Conservation (phyloP, 192 early-diverging fungal genomes). For the Podila clonocystis region DNA sequence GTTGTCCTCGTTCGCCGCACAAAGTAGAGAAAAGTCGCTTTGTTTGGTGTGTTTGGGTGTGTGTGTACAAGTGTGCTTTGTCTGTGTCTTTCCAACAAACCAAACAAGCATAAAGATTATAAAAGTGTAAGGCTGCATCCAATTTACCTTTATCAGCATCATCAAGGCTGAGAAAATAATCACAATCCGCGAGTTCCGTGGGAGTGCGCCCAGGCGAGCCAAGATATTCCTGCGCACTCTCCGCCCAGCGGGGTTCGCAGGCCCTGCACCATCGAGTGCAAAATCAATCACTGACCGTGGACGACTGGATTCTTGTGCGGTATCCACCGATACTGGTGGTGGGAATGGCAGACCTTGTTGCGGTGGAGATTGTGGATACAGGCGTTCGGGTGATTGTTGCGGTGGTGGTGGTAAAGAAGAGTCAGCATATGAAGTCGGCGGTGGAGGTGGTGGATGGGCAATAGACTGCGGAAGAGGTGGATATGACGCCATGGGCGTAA, state of each 20-base stretch:
- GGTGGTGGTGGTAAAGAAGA: background rate
- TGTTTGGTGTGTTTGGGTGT: background rate
- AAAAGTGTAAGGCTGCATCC: background rate
- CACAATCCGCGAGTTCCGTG: constrained; percentile 53
- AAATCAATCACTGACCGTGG: constrained; percentile 34
- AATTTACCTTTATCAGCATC: constrained; percentile 46
- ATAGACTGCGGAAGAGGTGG: background rate
- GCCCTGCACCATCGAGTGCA: constrained; percentile 23
- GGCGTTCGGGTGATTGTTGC: background rate
- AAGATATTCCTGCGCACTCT: constrained; percentile 53
- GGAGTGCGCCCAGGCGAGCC: constrained; percentile 39
- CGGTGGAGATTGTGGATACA: background rate
- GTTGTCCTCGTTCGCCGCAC: too few relatives aligned
- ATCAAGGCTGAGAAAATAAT: constrained; percentile 38
- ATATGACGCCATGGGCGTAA: background rate
- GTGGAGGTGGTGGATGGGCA: background rate
- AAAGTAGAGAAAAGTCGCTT: too few relatives aligned
- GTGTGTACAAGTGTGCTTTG: background rate
- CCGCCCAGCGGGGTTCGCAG: constrained; percentile 43
- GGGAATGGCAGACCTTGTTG: background rate
- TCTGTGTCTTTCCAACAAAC: too few relatives aligned
- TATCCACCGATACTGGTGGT: background rate
- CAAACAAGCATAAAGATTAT: background rate
- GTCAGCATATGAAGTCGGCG: background rate
- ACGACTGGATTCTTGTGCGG: background rate